phyloP scores from a whole-genome alignment of 805 yeast species.

The Deakozyma indianensis region DNA sequence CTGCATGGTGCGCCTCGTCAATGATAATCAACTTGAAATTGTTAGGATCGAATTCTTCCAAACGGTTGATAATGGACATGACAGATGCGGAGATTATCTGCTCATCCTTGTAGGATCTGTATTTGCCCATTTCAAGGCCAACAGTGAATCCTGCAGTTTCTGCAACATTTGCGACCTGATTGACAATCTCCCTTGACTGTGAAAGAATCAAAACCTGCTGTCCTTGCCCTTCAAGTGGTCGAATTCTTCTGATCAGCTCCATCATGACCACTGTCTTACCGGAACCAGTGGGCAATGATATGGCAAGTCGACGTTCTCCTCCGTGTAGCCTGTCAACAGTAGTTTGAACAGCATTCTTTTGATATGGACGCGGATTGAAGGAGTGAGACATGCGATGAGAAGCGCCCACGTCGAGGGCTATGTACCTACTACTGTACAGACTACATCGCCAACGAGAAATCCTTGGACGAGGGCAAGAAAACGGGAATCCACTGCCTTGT shows the following conservation, averaged over 20 bases:
- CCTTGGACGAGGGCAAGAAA: no score
- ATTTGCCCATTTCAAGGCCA: conserved; percentile 56
- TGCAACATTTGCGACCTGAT: conserved; percentile 49
- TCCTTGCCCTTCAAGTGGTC: conserved; percentile 20
- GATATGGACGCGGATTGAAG: conserved; percentile 39
- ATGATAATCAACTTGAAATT: conserved; percentile 62
- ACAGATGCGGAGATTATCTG: conserved; percentile 71
- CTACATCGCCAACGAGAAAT: no score
- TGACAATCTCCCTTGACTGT: conserved; percentile 65
- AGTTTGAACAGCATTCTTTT: conserved; percentile 48
- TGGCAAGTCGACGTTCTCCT: conserved; percentile 51
- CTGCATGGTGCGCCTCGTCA: conserved; percentile 91
- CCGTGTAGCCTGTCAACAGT: conserved; percentile 34
- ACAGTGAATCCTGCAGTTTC: conserved; percentile 34
- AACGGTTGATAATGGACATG: conserved; percentile 43
- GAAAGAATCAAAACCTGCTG: conserved; percentile 46
- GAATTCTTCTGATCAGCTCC: conserved; percentile 17
- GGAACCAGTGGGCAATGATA: conserved; percentile 85
- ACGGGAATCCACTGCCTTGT: no score
- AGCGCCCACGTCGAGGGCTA: no score
- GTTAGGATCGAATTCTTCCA: conserved; percentile 37
- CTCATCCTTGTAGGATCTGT: conserved; percentile 25
- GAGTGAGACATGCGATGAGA: neutral
- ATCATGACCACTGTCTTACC: conserved; percentile 76
- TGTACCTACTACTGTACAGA: no score